These are phyloP conservation scores for Violaceomyces palustris DNA, from an alignment of 1,284 basidiomycete species.

Conservation along the genomic window DNA sequence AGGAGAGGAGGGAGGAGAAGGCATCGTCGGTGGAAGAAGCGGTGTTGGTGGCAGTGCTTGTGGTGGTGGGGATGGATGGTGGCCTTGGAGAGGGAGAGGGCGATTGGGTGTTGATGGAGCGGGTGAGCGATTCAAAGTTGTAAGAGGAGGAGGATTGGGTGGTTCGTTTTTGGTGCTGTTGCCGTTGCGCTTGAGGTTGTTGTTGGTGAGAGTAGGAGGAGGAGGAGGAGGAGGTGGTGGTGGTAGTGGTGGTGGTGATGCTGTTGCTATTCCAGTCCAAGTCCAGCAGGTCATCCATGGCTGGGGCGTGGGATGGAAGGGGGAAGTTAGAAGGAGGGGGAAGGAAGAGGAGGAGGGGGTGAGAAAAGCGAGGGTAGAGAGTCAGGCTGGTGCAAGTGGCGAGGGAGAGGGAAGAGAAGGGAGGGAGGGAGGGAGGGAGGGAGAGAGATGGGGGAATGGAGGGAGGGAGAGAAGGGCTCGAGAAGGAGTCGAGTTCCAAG, in stretches of 20 bases:
- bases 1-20: constrained; percentile 3
- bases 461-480: too few species aligned
- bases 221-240: neutral
- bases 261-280: constrained; percentile 36
- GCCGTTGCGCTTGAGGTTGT: constrained; percentile 3
- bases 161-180: constrained; percentile 1
- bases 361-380: neutral
- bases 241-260: constrained; percentile 1
- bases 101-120: constrained; percentile 16
- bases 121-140: constrained; percentile 31
- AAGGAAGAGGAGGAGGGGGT: neutral
- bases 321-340: neutral
- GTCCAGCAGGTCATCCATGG: constrained; percentile 50
- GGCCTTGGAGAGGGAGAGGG: constrained; percentile 1
- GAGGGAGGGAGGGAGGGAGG: neutral
- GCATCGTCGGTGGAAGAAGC: constrained; percentile 13
- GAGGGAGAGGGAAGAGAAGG: neutral
- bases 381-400: neutral
- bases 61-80: constrained; percentile 3
- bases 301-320: neutral
- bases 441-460: too few species aligned
- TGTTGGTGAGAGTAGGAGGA: constrained; percentile 2
- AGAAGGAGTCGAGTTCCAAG: too few species aligned
- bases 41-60: constrained; percentile 2
- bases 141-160: too few species aligned